These are phyloP conservation scores for Agapanthus africanus DNA, from an alignment of 106 monocot species.

Conservation along the genomic window DNA sequence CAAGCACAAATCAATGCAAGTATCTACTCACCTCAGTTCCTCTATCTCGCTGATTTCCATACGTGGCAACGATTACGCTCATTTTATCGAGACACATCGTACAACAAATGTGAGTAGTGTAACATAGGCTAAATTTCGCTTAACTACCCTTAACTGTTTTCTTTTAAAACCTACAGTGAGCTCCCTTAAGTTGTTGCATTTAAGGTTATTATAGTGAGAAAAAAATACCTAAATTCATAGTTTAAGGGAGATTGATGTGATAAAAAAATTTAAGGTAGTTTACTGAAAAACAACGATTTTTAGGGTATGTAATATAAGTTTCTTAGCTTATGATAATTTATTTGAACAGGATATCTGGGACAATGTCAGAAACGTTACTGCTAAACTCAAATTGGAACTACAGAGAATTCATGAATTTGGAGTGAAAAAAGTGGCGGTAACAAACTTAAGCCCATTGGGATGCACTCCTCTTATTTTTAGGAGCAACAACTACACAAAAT, in stretches of 20 bases:
- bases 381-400: background rate
- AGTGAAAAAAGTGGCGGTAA: slow-evolving; percentile 7
- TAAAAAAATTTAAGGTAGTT: too few species aligned
- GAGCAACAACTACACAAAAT: background rate
- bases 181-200: too few species aligned
- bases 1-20: slow-evolving; percentile 8
- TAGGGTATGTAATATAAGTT: too few species aligned
- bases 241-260: background rate
- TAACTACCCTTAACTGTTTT: too few species aligned
- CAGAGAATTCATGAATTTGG: slow-evolving; percentile 8
- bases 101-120: background rate
- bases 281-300: too few species aligned
- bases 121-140: too few species aligned
- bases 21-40: slow-evolving; percentile 18
- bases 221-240: background rate
- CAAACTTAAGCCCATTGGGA: slow-evolving; percentile 8
- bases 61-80: slow-evolving; percentile 36
- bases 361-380: background rate
- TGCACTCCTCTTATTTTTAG: slow-evolving; percentile 1
- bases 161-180: too few species aligned
- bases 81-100: background rate
- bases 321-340: background rate
- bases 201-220: too few species aligned
- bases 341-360: slow-evolving; percentile 1
- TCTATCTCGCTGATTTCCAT: slow-evolving; percentile 23